Evolutionary conservation across 345 rosid species (phyloP), one percentile per base, ranked within the genome.

Genomic region (Salix koriyanagi): DNA sequence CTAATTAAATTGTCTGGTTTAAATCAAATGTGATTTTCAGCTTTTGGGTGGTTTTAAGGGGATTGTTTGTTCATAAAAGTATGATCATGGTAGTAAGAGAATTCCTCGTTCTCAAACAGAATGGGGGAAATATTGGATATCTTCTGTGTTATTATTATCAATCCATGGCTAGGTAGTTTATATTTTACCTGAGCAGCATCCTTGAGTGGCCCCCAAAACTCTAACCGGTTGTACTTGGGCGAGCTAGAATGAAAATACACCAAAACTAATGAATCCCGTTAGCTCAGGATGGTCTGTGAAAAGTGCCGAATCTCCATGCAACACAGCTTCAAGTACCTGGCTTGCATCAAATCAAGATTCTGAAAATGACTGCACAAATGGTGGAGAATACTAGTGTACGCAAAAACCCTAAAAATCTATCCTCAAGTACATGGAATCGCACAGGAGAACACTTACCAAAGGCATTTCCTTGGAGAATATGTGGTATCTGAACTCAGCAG

Each of bases 391-490:
- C 60, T n/a, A 28, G n/a, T 8, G 5, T 52, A 67, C 10, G 23
- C 11, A 42, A 68, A 2, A 21, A 52, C 42, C 23, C 54, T n/a
- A 23, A 23, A 23, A 7, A 13, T 25, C 19, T 71, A 25, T 50
- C 56, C 56, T 16, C 1, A 50, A 11, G 15, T n/a, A 50, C 25
- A 75, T 36, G 56, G 56, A 50, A 18, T 15, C 41, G 14, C 0
- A 36, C n/a, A 46, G 42, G 61, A 65, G 32, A 65, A 79, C 67
- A 84, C 82, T 82, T 83, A 94, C 97, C 94, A 94, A 79, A 82
- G 97, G 97, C 81, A 91, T 79, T 71, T 94, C 97, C 85, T 94
- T 94, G 76, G 97, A 88, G 88, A 94, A 94, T 16, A 94, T 94
- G 71, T 89, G 97, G 84, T 94, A 94, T 77, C 98, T 85, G 60